These are phyloP conservation scores for Trichosporon asahii DNA, from an alignment of 1,284 basidiomycete species.

Conservation along the genomic window DNA sequence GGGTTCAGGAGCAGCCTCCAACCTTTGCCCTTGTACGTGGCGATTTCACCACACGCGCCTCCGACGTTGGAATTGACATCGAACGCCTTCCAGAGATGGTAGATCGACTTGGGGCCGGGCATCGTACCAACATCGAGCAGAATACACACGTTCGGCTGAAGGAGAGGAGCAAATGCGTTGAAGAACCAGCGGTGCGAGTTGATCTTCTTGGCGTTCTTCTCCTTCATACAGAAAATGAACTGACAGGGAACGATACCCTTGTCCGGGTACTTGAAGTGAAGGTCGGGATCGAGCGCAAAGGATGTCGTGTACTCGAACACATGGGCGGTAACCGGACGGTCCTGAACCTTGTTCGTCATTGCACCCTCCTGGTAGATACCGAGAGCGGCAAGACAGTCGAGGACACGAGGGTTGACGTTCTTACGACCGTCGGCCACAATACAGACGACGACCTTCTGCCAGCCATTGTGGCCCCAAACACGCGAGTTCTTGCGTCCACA, in stretches of 20 bases:
- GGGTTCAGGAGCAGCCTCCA: conserved; percentile 80
- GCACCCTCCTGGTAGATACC: conserved; percentile 62
- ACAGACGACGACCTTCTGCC: conserved; percentile 97
- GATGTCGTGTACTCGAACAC: conserved; percentile 88
- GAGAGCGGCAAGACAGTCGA: conserved; percentile 68
- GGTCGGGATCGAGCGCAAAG: conserved; percentile 78
- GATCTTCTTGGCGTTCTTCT: conserved; percentile 76
- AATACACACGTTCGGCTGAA: conserved; percentile 60
- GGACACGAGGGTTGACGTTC: conserved; percentile 85
- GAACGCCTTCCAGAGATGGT: conserved; percentile 91
- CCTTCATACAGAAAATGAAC: conserved; percentile 69
- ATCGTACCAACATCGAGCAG: conserved; percentile 86
- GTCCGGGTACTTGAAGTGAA: conserved; percentile 92
- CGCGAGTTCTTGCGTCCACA: conserved; percentile 90
- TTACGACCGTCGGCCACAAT: conserved; percentile 94
- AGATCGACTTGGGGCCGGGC: conserved; percentile 72
- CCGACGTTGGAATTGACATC: conserved; percentile 89
- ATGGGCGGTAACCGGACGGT: conserved; percentile 85
- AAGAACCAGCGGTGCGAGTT: conserved; percentile 96
- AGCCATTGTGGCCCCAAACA: conserved; percentile 93
- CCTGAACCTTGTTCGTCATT: conserved; percentile 87
- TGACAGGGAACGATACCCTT: conserved; percentile 88
- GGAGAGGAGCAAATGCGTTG: conserved; percentile 67
- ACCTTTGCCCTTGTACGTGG: conserved; percentile 82
- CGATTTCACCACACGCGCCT: conserved; percentile 93